Percentiles rank a stretch among this genome's conserved stretches.
phyloP scores from a whole-genome alignment of 2,329 filamentous ascomycete genomes.

The Immersiporthe knoxdaviesiana region DNA sequence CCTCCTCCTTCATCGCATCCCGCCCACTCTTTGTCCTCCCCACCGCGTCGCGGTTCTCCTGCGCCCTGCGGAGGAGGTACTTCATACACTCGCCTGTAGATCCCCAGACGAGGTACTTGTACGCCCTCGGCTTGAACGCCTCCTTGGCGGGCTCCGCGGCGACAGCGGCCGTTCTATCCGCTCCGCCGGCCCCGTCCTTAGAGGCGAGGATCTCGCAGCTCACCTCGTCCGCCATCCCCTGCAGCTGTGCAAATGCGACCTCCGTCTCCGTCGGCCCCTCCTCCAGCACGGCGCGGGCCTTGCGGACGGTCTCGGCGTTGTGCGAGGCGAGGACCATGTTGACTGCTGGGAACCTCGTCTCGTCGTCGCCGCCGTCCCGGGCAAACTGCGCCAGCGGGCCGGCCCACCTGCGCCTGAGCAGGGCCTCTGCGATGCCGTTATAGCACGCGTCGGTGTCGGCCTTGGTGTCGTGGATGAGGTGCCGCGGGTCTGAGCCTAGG shows the following conservation, averaged over 20 bases:
- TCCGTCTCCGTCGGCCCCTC: constrained; percentile 44
- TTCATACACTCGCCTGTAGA: constrained; percentile 82
- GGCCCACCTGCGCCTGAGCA: constrained; percentile 68
- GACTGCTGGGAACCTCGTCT: constrained; percentile 59
- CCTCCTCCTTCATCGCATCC: constrained; percentile 65
- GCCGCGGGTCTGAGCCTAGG: constrained; percentile 68
- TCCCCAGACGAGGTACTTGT: constrained; percentile 73
- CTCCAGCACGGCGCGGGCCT: constrained; percentile 56
- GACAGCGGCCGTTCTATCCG: too few species aligned
- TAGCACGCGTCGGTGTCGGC: constrained; percentile 72
- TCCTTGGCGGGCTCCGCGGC: not conserved
- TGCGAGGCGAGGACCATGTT: constrained; percentile 79
- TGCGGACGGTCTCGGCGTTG: constrained; percentile 72
- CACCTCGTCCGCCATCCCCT: constrained; percentile 96
- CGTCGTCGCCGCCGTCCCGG: constrained; percentile 38
- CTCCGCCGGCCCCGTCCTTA: constrained; percentile 1
- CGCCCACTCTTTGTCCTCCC: constrained; percentile 64
- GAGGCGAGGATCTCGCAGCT: constrained; percentile 61
- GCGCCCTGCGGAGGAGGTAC: constrained; percentile 72
- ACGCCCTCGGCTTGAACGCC: constrained; percentile 45
- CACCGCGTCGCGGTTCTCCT: constrained; percentile 76
- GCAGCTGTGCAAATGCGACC: constrained; percentile 75
- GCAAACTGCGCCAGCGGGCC: constrained; percentile 50
- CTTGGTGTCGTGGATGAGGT: constrained; percentile 74
- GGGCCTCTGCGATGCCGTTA: constrained; percentile 68